Evolutionary conservation across 257 asterid species (phyloP).

Genomic region (Agastache rugosa): DNA sequence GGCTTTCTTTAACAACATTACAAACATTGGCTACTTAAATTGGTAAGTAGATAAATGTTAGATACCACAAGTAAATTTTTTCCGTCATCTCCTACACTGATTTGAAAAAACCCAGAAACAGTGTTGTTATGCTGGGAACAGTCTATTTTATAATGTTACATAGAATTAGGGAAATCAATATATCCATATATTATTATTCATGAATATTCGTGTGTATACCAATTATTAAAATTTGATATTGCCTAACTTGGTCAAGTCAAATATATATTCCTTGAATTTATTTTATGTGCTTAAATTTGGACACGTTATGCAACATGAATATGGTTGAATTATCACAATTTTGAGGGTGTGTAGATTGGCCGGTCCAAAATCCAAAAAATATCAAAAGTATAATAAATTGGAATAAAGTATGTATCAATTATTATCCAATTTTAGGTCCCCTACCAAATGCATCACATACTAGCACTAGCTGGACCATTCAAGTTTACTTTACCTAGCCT

Average conservation of each 20-base stretch:
- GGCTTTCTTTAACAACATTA: too few relatives aligned
- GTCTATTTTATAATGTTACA: not conserved
- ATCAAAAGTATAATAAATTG: slow-evolving; percentile 40
- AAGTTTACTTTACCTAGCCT: slow-evolving; percentile 11
- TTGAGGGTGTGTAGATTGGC: slow-evolving; percentile 4
- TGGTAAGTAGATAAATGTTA: too few relatives aligned
- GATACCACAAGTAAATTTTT: too few relatives aligned
- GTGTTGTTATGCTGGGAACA: not conserved
- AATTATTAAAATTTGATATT: not conserved
- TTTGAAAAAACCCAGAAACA: too few relatives aligned
- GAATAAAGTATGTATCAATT: slow-evolving; percentile 29
- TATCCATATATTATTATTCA: too few relatives aligned
- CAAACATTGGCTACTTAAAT: too few relatives aligned
- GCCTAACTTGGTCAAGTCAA: not conserved
- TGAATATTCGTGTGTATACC: not conserved
- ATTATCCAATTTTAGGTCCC: slow-evolving; percentile 44
- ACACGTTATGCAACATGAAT: not conserved
- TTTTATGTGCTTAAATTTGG: not conserved
- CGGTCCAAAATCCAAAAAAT: slow-evolving; percentile 33
- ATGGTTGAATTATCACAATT: not conserved
- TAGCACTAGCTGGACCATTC: slow-evolving; percentile 43
- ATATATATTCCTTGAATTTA: not conserved
- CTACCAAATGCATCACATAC: slow-evolving; percentile 42
- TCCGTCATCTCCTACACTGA: too few relatives aligned
- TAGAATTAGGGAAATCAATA: not conserved